Conservation (phyloP, 352 stramenopile genomes). For the Phytophthora capsici region DNA sequence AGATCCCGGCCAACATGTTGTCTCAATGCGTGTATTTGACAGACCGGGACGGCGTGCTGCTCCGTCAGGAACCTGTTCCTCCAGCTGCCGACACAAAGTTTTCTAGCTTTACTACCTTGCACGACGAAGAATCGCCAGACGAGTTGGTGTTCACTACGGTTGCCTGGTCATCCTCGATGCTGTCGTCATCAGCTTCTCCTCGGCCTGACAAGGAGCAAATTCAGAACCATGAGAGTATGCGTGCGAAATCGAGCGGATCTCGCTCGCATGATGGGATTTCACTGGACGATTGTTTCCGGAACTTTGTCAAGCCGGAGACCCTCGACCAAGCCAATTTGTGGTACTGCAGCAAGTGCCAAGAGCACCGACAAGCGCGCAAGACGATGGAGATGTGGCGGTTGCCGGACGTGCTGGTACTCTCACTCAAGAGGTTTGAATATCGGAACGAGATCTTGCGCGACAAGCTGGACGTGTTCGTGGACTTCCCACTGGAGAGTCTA, state of each 20-base stretch:
- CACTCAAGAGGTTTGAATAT: conserved; percentile 91
- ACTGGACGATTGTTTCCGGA: conserved; percentile 83
- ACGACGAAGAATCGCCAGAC: conserved; percentile 45
- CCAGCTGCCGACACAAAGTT: conserved; percentile 47
- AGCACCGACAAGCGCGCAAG: conserved; percentile 79
- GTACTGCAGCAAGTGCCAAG: conserved; percentile 84
- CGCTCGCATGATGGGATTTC: conserved; percentile 51
- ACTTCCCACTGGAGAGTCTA: conserved; percentile 86
- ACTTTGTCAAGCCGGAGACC: conserved; percentile 84
- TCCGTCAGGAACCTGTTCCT: conserved; percentile 62
- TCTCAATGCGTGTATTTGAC: conserved; percentile 59
- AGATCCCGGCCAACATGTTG: conserved; percentile 51
- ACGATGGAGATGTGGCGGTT: conserved; percentile 85
- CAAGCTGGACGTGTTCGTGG: conserved; percentile 85
- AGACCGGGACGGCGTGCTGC: conserved; percentile 60
- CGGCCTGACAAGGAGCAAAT: conserved; percentile 63
- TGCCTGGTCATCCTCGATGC: conserved; percentile 56
- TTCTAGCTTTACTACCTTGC: conserved; percentile 53
- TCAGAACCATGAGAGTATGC: conserved; percentile 60
- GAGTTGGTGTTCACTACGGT: conserved; percentile 63
- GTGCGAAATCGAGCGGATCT: conserved; percentile 28
- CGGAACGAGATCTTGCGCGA: conserved; percentile 82
- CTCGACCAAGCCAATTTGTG: conserved; percentile 87
- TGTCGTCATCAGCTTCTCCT: conserved; percentile 44
- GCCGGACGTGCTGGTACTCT: conserved; percentile 85